Evolutionary conservation across 345 rosid species (phyloP), one percentile per base, ranked within the genome.

Genomic region (Eucalyptus polybractea): DNA sequence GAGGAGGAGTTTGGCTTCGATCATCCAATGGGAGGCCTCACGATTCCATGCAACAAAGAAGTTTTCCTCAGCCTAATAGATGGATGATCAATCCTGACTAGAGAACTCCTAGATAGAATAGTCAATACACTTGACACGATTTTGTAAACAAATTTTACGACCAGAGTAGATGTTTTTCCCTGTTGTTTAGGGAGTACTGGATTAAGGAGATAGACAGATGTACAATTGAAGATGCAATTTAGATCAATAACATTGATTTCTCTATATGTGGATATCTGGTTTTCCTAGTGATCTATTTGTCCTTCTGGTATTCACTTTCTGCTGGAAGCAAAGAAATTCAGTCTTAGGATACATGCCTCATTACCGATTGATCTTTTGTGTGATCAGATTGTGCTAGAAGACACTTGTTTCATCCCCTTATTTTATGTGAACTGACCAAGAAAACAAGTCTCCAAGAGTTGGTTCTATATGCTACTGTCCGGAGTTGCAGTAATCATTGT

Each of bases 21-120:
- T 80, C 93, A 91, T 90, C 94, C 94, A 44, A 92, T 92, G 91
- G 94, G 93, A 5, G 91, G 93, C 51, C 92, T 93, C 88, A 93
- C 91, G 3, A 92, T 93, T 86, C 93, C 93, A 3, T 93, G 93
- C 89, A 89, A 80, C 4, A 91, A 92, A 89, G 91, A 92, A 22
- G 51, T 85, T 49, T 93, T 93, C 88, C n/a, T 88, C 24, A 81
- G 87, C 88, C 90, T 89, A 19, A 86, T 65, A 65, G 19, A 65
- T 65, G 72, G 72, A 65, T 65, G 72, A 65, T 65, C 72, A 65
- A n/a, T 65, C 72, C 72, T 65, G 3, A 65, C 2, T n/a, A 14
- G 72, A 65, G 21, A 65, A 65, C 37, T 65, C 37, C 37, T 65
- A 65, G 10, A n/a, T 65, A 65, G 72, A 65, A n/a, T 29, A n/a